A percentile compares a stretch with the other conserved stretches of the same genome.
phyloP scores from a whole-genome alignment of 2,329 filamentous ascomycete species.

The Decorospora gaudefroyi region DNA sequence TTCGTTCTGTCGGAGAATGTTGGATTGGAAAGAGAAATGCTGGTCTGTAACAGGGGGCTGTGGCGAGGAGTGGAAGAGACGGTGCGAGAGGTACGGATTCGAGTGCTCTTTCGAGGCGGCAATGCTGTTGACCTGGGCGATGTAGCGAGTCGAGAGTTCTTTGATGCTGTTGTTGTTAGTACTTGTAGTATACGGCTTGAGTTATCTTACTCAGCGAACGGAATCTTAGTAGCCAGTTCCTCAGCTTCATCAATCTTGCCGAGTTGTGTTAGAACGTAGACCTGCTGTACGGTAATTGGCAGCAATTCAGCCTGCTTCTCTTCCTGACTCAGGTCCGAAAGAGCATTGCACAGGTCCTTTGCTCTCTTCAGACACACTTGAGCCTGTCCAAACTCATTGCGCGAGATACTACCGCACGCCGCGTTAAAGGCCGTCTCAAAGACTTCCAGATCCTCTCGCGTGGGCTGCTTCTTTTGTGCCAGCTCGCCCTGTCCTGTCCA shows the following conservation, averaged over 20 bases:
- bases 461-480: constrained; percentile 60
- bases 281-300: constrained; percentile 76
- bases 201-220: constrained; percentile 61
- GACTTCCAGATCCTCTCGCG: constrained; percentile 67
- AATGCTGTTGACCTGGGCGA: constrained; percentile 69
- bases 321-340: constrained; percentile 72
- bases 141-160: constrained; percentile 67
- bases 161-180: constrained; percentile 57
- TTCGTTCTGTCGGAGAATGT: constrained; percentile 64
- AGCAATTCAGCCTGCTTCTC: constrained; percentile 76
- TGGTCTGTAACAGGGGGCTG: constrained; percentile 62
- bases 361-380: constrained; percentile 71
- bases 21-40: constrained; percentile 72
- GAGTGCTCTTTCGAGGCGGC: constrained; percentile 52
- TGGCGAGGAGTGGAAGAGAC: constrained; percentile 61
- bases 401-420: constrained; percentile 72
- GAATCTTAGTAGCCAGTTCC: constrained; percentile 64
- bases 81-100: constrained; percentile 72
- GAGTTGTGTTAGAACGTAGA: constrained; percentile 70
- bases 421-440: constrained; percentile 85
- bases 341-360: constrained; percentile 69
- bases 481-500: constrained; percentile 65
- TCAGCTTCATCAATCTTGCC: constrained; percentile 69
- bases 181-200: constrained; percentile 2
- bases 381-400: constrained; percentile 67